Evolutionary conservation across 208 protist genomes (phyloP).

Genomic region (Trypanosoma platydactyli): DNA sequence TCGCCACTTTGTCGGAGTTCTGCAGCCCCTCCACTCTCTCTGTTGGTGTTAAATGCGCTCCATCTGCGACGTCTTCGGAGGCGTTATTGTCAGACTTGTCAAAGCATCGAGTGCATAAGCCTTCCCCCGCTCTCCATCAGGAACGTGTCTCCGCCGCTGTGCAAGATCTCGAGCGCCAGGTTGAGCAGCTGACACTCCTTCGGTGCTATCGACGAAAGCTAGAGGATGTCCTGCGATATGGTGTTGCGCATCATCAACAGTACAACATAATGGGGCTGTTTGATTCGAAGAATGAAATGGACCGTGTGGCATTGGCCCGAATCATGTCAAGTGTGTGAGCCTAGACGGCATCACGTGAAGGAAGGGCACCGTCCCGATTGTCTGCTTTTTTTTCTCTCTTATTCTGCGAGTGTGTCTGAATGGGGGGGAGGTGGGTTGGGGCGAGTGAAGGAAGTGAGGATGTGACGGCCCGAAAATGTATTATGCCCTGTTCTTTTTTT

Average conservation of each 20-base stretch:
- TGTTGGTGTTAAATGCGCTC: background rate
- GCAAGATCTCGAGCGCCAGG: background rate
- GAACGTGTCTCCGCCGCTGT: background rate
- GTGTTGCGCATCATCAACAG: background rate
- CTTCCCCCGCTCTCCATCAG: background rate
- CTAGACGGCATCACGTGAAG: background rate
- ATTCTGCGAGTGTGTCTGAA: no score
- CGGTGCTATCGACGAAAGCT: background rate
- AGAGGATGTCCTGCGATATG: constrained; percentile 10
- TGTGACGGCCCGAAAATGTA: no score
- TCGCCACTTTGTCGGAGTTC: background rate
- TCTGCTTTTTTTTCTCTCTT: no score
- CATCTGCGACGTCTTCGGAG: background rate
- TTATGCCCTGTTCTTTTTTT: no score
- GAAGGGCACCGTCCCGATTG: no score
- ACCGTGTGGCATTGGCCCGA: constrained; percentile 10
- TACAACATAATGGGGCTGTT: background rate
- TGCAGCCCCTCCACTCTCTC: background rate
- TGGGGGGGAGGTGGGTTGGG: no score
- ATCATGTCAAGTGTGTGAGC: background rate
- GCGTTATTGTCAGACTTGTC: background rate
- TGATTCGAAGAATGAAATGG: constrained; percentile 2
- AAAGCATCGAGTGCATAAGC: background rate
- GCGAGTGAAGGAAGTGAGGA: no score
- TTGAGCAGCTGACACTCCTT: background rate